Evolutionary conservation across 2,329 filamentous ascomycete genomes (phyloP).

Genomic region (Cercospora beticola): DNA sequence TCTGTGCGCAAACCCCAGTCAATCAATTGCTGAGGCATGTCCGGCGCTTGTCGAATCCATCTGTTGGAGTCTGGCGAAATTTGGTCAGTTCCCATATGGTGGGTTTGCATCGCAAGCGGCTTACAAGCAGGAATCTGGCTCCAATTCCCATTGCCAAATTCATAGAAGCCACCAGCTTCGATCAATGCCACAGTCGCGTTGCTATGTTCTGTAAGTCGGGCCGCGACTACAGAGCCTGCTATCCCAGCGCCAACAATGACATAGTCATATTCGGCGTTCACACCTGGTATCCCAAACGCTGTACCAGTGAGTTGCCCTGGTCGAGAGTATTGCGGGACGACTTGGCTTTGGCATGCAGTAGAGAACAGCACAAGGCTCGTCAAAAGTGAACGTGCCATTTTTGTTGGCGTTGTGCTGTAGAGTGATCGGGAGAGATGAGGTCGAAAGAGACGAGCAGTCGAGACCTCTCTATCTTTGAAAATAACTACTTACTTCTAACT

Average conservation of each 20-base stretch:
- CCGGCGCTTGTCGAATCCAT: conserved; percentile 13
- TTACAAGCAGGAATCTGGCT: conserved; percentile 32
- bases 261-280: conserved; percentile 1
- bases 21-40: conserved; percentile 27
- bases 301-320: neutral
- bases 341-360: neutral
- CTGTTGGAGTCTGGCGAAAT: conserved; percentile 10
- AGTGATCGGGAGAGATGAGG: neutral
- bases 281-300: neutral
- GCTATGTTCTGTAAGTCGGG: conserved; percentile 27
- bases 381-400: neutral
- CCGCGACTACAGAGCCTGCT: conserved; percentile 31
- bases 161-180: conserved; percentile 37
- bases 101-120: neutral
- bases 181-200: conserved; percentile 32
- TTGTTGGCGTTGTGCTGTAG: neutral
- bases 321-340: neutral
- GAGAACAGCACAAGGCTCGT: neutral
- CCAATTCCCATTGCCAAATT: conserved; percentile 34
- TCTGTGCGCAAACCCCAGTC: conserved; percentile 36
- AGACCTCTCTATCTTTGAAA: neutral
- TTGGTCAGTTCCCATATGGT: too few species aligned
- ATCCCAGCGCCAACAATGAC: conserved; percentile 8
- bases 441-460: neutral
- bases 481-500: neutral